Percentiles rank a stretch among this genome's conserved stretches.
Conservation (phyloP, 2,329 filamentous ascomycete genomes). For the Helotiales sp. region DNA sequence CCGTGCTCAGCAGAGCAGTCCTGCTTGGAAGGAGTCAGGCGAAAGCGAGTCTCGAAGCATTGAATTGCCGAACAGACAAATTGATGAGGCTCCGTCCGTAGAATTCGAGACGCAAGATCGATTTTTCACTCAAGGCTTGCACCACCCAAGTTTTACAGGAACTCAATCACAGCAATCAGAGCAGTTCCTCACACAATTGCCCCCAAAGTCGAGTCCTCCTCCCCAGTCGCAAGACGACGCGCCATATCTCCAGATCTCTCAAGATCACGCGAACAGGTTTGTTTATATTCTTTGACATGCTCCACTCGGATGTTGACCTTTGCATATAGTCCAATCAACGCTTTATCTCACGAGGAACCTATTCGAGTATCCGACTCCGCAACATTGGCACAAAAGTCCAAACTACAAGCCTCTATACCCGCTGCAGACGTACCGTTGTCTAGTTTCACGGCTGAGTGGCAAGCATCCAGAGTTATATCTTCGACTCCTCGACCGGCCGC, state of each 20-base stretch:
- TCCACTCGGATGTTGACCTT: background rate
- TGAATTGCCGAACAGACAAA: background rate
- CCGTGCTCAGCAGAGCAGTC: background rate
- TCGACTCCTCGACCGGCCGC: background rate
- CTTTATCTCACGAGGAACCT: background rate
- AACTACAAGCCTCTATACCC: background rate
- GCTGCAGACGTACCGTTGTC: conserved; percentile 1
- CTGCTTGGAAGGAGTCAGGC: background rate
- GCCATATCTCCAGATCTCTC: background rate
- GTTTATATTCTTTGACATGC: background rate
- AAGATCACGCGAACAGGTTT: background rate
- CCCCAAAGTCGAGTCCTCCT: background rate
- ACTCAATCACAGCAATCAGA: background rate
- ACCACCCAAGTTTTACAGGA: background rate
- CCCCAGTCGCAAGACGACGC: background rate
- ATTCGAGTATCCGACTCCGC: background rate
- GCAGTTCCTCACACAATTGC: background rate
- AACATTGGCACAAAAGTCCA: background rate
- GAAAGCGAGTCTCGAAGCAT: background rate
- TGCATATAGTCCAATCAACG: background rate
- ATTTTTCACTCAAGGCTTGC: background rate
- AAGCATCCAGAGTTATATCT: conserved; percentile 16
- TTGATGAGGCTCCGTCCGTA: background rate
- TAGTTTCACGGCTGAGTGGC: conserved; percentile 15
- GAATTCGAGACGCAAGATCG: background rate